phyloP scores from a whole-genome alignment of 257 asterid genomes.

The Lantana camara region DNA sequence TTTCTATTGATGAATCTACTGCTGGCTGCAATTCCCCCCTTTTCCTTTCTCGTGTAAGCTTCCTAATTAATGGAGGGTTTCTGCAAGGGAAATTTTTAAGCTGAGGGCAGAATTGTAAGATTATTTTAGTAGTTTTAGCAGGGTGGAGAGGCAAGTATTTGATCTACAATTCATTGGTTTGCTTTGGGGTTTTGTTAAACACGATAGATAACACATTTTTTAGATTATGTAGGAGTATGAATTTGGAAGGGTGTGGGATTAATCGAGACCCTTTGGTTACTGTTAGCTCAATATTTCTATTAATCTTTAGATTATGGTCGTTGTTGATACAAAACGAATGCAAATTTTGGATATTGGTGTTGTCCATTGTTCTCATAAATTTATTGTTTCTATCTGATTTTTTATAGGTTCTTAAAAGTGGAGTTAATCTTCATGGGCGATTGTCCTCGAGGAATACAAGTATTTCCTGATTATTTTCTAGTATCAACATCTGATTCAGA shows the following conservation, averaged over 20 bases:
- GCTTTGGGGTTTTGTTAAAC: not conserved
- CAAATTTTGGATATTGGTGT: not conserved
- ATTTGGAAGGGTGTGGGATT: not conserved
- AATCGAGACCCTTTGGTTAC: not conserved
- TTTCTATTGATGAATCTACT: constrained; percentile 21
- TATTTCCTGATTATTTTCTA: constrained; percentile 56
- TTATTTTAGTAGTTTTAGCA: constrained; percentile 9
- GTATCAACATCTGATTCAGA: constrained; percentile 51
- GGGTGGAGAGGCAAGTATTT: not conserved
- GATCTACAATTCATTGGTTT: not conserved
- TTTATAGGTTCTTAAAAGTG: constrained; percentile 29
- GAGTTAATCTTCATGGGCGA: constrained; percentile 63
- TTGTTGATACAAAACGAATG: not conserved
- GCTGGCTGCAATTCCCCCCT: not conserved
- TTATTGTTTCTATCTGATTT: constrained; percentile 13
- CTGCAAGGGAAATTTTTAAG: not conserved
- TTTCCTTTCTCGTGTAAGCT: not conserved
- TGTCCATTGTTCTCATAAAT: constrained; percentile 11
- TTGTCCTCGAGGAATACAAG: constrained; percentile 70
- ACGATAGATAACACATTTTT: not conserved
- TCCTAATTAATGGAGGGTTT: not conserved
- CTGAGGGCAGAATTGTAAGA: not conserved
- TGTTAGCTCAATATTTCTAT: not conserved
- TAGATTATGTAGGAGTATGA: not conserved
- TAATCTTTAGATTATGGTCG: constrained; percentile 11